phyloP scores from a whole-genome alignment of 352 stramenopile species.

The Peronospora belbahrii region DNA sequence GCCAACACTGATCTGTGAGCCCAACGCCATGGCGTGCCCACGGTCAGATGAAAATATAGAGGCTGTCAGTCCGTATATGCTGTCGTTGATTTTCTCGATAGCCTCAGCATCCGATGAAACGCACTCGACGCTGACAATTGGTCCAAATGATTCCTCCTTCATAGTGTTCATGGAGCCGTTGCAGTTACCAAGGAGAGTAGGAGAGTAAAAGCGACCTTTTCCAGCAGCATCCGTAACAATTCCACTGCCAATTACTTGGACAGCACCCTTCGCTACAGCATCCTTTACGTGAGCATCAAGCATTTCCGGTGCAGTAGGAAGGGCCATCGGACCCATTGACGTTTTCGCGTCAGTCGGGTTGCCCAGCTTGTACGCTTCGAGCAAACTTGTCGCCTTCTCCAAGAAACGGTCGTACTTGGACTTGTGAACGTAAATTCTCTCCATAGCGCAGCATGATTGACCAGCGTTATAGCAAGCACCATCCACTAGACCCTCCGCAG shows the following conservation, averaged over 20 bases:
- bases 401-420: slow-evolving; percentile 75
- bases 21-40: slow-evolving; percentile 46
- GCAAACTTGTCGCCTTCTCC: slow-evolving; percentile 49
- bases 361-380: slow-evolving; percentile 58
- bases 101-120: slow-evolving; percentile 68
- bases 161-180: slow-evolving; percentile 72
- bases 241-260: slow-evolving; percentile 38
- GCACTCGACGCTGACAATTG: slow-evolving; percentile 67
- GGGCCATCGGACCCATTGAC: slow-evolving; percentile 65
- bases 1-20: slow-evolving; percentile 53
- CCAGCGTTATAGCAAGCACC: slow-evolving; percentile 80
- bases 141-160: slow-evolving; percentile 77
- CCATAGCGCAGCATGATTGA: slow-evolving; percentile 78
- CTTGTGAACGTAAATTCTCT: slow-evolving; percentile 83
- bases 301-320: slow-evolving; percentile 36
- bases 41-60: slow-evolving; percentile 64
- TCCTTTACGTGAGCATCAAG: slow-evolving; percentile 61
- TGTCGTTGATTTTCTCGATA: slow-evolving; percentile 73
- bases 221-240: slow-evolving; percentile 37
- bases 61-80: slow-evolving; percentile 69
- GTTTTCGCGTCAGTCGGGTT: slow-evolving; percentile 54
- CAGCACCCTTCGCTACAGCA: slow-evolving; percentile 61
- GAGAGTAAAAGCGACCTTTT: slow-evolving; percentile 70
- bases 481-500: slow-evolving; percentile 66
- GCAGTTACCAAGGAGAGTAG: slow-evolving; percentile 63